Percentiles rank a stretch among this genome's conserved stretches.
Evolutionary conservation across 768 basidiomycete genomes (phyloP).

Genomic region (Pleurotus platypus): DNA sequence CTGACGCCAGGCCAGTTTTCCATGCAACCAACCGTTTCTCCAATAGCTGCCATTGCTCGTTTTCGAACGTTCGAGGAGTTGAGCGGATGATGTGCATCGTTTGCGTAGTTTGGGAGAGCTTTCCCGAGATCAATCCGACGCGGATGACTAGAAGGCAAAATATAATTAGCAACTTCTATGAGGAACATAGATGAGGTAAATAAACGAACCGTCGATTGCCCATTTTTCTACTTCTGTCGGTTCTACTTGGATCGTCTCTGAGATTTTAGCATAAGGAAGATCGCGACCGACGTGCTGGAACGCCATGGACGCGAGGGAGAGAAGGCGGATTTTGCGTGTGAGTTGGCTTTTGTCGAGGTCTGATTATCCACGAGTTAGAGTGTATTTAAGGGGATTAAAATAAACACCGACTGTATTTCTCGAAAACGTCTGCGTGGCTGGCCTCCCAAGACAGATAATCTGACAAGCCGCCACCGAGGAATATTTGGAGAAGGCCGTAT

Average conservation of each 20-base stretch:
- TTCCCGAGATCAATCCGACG: slow-evolving; percentile 72
- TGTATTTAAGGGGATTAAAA: slow-evolving; percentile 1
- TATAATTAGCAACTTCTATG: not conserved
- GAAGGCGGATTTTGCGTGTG: slow-evolving; percentile 76
- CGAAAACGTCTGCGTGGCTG: slow-evolving; percentile 43
- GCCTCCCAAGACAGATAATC: slow-evolving; percentile 63
- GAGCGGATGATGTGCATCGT: slow-evolving; percentile 71
- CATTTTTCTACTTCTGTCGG: slow-evolving; percentile 73
- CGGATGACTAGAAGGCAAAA: slow-evolving; percentile 62
- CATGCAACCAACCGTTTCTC: slow-evolving; percentile 74
- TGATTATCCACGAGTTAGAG: slow-evolving; percentile 20
- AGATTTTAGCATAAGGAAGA: slow-evolving; percentile 68
- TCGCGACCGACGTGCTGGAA: slow-evolving; percentile 73
- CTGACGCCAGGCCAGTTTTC: slow-evolving; percentile 67
- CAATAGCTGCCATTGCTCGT: slow-evolving; percentile 75
- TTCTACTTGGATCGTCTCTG: slow-evolving; percentile 62
- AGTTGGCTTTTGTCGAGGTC: slow-evolving; percentile 57
- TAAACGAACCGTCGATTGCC: slow-evolving; percentile 74
- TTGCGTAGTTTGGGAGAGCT: slow-evolving; percentile 78
- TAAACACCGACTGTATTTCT: slow-evolving; percentile 52
- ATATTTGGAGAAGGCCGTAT: slow-evolving; percentile 73
- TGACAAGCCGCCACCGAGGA: slow-evolving; percentile 58
- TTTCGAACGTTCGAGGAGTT: slow-evolving; percentile 71
- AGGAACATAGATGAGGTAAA: not conserved
- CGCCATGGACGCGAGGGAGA: slow-evolving; percentile 74